Base-by-base conservation (phyloP, 2,329 filamentous ascomycete genomes). In the Trichoderma lentiforme region DNA sequence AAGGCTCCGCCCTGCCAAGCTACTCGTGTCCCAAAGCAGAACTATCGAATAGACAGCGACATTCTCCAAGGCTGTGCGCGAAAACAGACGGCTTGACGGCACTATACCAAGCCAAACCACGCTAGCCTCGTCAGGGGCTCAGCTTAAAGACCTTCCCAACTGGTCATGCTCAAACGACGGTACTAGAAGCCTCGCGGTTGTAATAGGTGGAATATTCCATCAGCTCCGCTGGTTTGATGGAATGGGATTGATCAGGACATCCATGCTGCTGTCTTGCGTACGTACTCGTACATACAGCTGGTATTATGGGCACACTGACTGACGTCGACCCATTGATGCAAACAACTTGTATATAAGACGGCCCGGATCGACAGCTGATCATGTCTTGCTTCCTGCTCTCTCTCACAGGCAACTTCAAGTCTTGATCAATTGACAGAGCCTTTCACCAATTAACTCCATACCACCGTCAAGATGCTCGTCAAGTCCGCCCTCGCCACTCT, bases 401-500 rank as follows among this genome's bases (percentile, higher is more conserved):
- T 36, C 39, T 43, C 66, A 36, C 39, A 51, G 51, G 32, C 64
- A 57, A 56, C 32, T 39, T 28, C 51, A 63, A 53, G n/a, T 30
- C 62, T 64, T 21, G 32, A 18, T 21, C 26, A 28, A 47, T 64
- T 24, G 18, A 39, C 21, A 47, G n/a, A 56, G n/a, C 26, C 36
- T 12, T 28, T 30, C 51, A 28, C 28, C 53, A 9, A 43, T 14
- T 15, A 14, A 2, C n/a, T 8, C 15, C n/a, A 21, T 12, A 43
- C 8, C 51, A 30, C 63, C 47, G 12, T 60, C 60, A 73, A 51
- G 18, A 73, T 73, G 72, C 43, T 73, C 28, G 51, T 61, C 51
- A 69, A 72, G 62, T 61, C 30, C 21, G 64, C 74, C 26, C 67
- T 74, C 43, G 67, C 62, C 61, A 62, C 56, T 21, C 70, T 75